Percentiles rank a stretch among this genome's conserved stretches.
Evolutionary conservation across 176 grass and related monocot species (phyloP).

Genomic region (Oryza nivara): DNA sequence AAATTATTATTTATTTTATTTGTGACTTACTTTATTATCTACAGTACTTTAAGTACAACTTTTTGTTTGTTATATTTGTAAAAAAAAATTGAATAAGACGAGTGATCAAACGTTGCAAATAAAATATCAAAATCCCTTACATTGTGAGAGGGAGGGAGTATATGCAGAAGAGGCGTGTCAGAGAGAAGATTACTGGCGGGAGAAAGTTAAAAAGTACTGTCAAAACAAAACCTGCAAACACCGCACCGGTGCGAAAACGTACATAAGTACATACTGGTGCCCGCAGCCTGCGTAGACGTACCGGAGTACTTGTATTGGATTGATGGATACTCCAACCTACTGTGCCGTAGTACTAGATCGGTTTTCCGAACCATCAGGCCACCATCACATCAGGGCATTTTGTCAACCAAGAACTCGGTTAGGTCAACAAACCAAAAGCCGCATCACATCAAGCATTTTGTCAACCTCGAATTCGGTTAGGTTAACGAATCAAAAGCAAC

Average conservation of each 20-base stretch:
- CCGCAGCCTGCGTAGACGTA: too few relatives aligned
- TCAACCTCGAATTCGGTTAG: neutral
- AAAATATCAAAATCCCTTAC: too few relatives aligned
- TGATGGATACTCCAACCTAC: neutral
- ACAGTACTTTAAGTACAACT: too few relatives aligned
- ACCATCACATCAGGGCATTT: neutral
- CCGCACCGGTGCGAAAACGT: neutral
- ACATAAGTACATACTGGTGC: neutral
- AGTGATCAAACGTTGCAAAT: too few relatives aligned
- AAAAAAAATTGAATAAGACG: too few relatives aligned
- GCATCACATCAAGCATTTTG: neutral
- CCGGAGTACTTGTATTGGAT: neutral
- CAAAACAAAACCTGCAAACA: neutral
- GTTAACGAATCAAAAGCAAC: neutral
- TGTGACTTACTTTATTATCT: too few relatives aligned
- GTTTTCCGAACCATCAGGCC: neutral
- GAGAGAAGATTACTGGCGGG: neutral
- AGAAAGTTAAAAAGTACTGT: neutral
- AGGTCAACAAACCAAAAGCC: neutral
- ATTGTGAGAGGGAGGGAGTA: neutral
- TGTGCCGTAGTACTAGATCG: neutral
- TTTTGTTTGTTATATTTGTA: too few relatives aligned
- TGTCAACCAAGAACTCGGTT: neutral
- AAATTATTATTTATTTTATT: too few relatives aligned
- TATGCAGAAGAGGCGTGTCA: neutral